Conservation (phyloP, 352 stramenopile species). For the Phytophthora pistaciae region DNA sequence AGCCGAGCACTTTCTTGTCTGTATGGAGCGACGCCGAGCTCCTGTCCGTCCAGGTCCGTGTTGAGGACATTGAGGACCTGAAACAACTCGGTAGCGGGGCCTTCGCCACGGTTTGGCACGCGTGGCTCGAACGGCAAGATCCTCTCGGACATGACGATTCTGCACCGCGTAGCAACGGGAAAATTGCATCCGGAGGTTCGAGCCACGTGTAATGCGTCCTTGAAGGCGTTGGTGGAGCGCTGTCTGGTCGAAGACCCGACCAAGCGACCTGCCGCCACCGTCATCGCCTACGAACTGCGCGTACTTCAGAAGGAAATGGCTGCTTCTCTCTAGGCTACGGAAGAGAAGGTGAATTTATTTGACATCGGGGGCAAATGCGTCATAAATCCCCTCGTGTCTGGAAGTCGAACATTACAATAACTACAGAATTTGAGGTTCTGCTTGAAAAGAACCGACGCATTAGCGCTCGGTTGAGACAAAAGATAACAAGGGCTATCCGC, state of each 20-base stretch:
- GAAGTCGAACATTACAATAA: slow-evolving; percentile 2
- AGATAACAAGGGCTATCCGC: neutral
- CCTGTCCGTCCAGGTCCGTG: slow-evolving; percentile 33
- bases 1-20: slow-evolving; percentile 26
- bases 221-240: slow-evolving; percentile 22
- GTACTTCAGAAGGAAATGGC: slow-evolving; percentile 38
- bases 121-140: slow-evolving; percentile 43
- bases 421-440: neutral
- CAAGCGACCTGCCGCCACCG: slow-evolving; percentile 21
- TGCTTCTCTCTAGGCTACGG: slow-evolving; percentile 16
- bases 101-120: slow-evolving; percentile 41
- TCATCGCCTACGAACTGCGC: slow-evolving; percentile 35
- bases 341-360: slow-evolving; percentile 20
- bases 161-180: slow-evolving; percentile 54
- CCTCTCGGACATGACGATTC: slow-evolving; percentile 60
- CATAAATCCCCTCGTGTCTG: slow-evolving; percentile 8
- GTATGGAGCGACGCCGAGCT: slow-evolving; percentile 42
- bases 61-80: slow-evolving; percentile 41
- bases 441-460: too few relatives aligned
- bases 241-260: slow-evolving; percentile 25
- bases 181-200: slow-evolving; percentile 34
- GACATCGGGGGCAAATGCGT: neutral
- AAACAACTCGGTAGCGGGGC: slow-evolving; percentile 33
- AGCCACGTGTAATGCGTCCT: slow-evolving; percentile 13
- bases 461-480: neutral